phyloP scores from a whole-genome alignment of 495 filamentous ascomycete genomes.

The Penicillium crystallinum region DNA sequence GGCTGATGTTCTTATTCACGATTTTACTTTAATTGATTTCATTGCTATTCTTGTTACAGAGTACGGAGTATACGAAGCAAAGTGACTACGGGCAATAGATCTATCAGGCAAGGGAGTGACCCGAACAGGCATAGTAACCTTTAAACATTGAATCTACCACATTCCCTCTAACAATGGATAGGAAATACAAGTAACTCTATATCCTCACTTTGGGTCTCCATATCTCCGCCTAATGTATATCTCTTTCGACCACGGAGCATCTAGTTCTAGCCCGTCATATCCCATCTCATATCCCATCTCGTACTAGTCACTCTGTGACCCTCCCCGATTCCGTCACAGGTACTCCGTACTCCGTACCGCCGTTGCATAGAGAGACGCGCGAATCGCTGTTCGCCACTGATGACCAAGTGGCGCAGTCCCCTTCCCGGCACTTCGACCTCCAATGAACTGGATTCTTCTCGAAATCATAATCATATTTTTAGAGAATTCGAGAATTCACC shows the following conservation, averaged over 20 bases:
- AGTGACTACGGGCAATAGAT: no score
- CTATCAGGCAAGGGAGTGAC: no score
- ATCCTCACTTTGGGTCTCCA: no score
- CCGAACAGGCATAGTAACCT: neutral
- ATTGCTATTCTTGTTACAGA: neutral
- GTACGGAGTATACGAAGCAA: no score
- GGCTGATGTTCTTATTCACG: neutral
- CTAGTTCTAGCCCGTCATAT: no score
- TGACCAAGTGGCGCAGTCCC: slow-evolving; percentile 20
- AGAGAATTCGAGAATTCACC: neutral
- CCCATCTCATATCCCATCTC: neutral
- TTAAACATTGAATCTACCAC: no score
- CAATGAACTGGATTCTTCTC: slow-evolving; percentile 5
- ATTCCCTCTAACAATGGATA: no score
- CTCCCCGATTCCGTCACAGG: no score
- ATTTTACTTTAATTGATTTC: neutral
- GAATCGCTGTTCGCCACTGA: slow-evolving; percentile 6
- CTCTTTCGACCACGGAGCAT: no score
- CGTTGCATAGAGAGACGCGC: no score
- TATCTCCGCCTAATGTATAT: no score
- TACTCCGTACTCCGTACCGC: no score
- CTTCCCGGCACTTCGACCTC: neutral
- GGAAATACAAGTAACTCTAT: neutral
- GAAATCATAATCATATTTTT: slow-evolving; percentile 2
- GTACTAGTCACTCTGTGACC: neutral